Evolutionary conservation across 164 flowering plant genomes (phyloP).

Genomic region (Macadamia tetraphylla): DNA sequence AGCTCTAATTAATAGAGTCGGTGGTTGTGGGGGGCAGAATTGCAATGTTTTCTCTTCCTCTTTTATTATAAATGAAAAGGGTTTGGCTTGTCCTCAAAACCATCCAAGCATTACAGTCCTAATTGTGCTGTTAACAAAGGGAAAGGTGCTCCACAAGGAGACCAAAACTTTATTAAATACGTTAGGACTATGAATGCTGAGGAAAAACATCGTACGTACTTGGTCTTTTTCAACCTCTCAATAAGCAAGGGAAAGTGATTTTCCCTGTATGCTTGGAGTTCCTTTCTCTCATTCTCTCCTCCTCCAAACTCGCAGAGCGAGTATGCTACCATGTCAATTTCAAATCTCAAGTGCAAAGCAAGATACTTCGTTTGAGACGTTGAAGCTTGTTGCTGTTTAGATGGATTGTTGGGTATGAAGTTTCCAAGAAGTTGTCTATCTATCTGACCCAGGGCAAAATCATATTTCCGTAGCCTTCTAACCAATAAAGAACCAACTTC

Average conservation of each 20-base stretch:
- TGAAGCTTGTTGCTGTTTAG: slow-evolving; percentile 17
- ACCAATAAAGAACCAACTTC: slow-evolving; percentile 59
- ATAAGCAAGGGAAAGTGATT: slow-evolving; percentile 74
- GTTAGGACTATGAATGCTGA: background rate
- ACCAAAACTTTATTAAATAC: background rate
- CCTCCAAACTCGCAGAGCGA: slow-evolving; percentile 95
- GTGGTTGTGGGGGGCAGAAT: too few species aligned
- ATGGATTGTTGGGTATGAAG: slow-evolving; percentile 34
- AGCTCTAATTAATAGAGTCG: too few species aligned
- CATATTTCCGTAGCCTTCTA: slow-evolving; percentile 57
- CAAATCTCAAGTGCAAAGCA: slow-evolving; percentile 92
- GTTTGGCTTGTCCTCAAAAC: too few species aligned
- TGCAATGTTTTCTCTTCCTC: too few species aligned
- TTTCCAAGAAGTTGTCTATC: slow-evolving; percentile 73
- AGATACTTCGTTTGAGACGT: slow-evolving; percentile 52
- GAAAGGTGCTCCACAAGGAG: background rate
- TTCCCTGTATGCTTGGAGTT: slow-evolving; percentile 80
- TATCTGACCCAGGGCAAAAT: slow-evolving; percentile 30
- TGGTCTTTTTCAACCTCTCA: slow-evolving; percentile 53
- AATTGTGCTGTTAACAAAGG: too few species aligned
- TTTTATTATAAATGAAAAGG: too few species aligned
- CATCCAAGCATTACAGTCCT: too few species aligned
- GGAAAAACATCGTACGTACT: slow-evolving; percentile 30
- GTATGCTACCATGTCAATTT: slow-evolving; percentile 95
- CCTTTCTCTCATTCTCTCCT: slow-evolving; percentile 68